Evolutionary conservation across 352 stramenopile genomes (phyloP), one percentile per base, ranked within the genome.

Genomic region (Phytophthora cryptogea): DNA sequence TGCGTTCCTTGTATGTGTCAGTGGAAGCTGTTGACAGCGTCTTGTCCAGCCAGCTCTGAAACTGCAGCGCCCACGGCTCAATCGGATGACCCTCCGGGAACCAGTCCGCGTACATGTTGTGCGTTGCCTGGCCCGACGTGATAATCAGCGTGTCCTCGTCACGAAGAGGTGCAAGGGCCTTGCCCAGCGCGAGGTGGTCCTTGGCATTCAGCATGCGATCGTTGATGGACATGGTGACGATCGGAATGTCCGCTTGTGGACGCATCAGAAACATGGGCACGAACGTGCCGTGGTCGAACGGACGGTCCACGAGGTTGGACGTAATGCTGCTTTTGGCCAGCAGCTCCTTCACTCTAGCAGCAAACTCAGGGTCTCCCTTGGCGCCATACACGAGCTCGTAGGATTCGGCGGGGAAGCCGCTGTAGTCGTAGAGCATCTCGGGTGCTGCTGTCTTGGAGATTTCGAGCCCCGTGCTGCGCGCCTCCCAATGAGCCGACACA

Each of bases 231-330:
- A 97, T 68, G 42, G 74, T 81, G 3, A 97, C 84, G 11, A 97
- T 80, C 0, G 93, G 93, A 27, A 97, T 86, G 49, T 97, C 76
- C 7, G 86, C 89, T 23, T 94, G 68, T 0, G 90, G 88, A 37
- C 86, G 92, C 65, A 97, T 93, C 20, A 96, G 56, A 60, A 91
- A 91, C 46, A 98, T 71, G 14, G 92, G 91, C 20, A 98, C 79
- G 63, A 97, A 98, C 10, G 94, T 83, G 17, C 92, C 92, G 74
- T 98, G 92, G 73, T 98, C 92, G 43, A 83, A 95, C 11, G 88
- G 89, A 17, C 90, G 77, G 14, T 77, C 56, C 4, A 56, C 35
- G 0, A 90, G 64, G 50, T 70, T 52, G 28, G 72, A 73, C n/a
- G 36, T 45, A 17, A 97, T 82, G 16, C 66, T 72, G 14, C 60